phyloP scores from a whole-genome alignment of 768 basidiomycete genomes.

The Lepiota brunneoincarnata region DNA sequence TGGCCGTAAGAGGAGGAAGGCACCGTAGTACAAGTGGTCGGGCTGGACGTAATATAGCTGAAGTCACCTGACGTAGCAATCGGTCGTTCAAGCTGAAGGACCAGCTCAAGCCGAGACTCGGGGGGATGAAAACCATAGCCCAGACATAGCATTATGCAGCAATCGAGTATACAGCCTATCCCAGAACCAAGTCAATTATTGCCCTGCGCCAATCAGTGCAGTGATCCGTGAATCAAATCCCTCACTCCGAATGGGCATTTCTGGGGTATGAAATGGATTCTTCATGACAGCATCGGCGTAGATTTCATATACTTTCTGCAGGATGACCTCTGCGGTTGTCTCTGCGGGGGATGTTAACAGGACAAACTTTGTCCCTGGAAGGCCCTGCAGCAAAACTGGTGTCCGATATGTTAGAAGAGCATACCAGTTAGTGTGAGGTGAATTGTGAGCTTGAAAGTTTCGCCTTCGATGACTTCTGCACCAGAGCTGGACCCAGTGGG shows the following conservation, averaged over 20 bases:
- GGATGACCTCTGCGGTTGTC: conserved; percentile 59
- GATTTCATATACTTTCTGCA: conserved; percentile 88
- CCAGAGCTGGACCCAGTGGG: conserved; percentile 83
- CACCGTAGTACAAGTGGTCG: not conserved
- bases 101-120: too few relatives aligned
- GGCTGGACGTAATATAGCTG: not conserved
- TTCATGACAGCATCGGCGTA: conserved; percentile 98
- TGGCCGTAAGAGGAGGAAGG: not conserved
- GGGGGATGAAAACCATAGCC: not conserved
- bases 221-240: conserved; percentile 77
- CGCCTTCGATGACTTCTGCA: conserved; percentile 93
- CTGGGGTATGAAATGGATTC: conserved; percentile 98
- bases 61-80: conserved; percentile 14
- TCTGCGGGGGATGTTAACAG: conserved; percentile 82
- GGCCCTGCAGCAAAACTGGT: not conserved
- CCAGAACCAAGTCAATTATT: conserved; percentile 14
- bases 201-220: conserved; percentile 51
- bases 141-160: not conserved
- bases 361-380: conserved; percentile 91
- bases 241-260: conserved; percentile 96
- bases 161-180: not conserved
- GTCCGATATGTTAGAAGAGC: conserved; percentile 8
- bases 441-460: conserved; percentile 93
- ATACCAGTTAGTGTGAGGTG: conserved; percentile 87
- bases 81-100: not conserved